These are phyloP conservation scores for Immersiporthe knoxdaviesiana DNA, from an alignment of 2,329 filamentous ascomycete genomes.

Conservation along the genomic window DNA sequence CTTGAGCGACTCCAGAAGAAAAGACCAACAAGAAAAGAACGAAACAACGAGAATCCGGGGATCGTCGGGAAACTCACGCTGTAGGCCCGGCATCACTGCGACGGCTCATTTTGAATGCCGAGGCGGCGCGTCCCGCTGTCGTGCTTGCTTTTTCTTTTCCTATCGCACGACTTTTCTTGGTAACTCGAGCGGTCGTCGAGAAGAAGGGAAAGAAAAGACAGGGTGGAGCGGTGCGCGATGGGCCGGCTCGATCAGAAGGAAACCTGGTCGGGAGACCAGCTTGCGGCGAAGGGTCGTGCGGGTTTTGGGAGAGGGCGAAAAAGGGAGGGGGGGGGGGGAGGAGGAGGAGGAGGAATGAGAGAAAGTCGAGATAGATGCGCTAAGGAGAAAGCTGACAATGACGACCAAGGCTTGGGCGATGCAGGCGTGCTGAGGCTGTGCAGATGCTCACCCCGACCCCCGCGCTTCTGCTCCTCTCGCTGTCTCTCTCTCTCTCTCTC, in stretches of 20 bases:
- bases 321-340: background rate
- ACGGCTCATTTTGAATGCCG: constrained; percentile 48
- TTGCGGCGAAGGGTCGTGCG: constrained; percentile 4
- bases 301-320: constrained; percentile 6
- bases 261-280: background rate
- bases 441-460: constrained; percentile 23
- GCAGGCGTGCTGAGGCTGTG: constrained; percentile 30
- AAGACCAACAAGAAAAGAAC: too few relatives aligned
- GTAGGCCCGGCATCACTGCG: constrained; percentile 65
- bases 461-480: constrained; percentile 13
- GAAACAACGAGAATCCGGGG: constrained; percentile 20
- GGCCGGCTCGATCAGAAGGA: constrained; percentile 11
- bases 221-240: constrained; percentile 10
- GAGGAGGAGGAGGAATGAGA: background rate
- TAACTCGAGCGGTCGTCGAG: background rate
- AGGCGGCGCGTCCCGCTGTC: constrained; percentile 31
- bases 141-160: constrained; percentile 30
- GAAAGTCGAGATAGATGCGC: constrained; percentile 4
- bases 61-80: constrained; percentile 53
- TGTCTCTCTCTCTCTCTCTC: background rate
- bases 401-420: constrained; percentile 23
- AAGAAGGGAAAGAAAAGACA: background rate
- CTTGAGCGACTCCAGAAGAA: constrained; percentile 14
- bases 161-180: constrained; percentile 21
- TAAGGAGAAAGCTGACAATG: constrained; percentile 25